phyloP scores from a whole-genome alignment of 225 moss, liverwort and hornwort species.

The Bryoerythrophyllum caledonicum region DNA sequence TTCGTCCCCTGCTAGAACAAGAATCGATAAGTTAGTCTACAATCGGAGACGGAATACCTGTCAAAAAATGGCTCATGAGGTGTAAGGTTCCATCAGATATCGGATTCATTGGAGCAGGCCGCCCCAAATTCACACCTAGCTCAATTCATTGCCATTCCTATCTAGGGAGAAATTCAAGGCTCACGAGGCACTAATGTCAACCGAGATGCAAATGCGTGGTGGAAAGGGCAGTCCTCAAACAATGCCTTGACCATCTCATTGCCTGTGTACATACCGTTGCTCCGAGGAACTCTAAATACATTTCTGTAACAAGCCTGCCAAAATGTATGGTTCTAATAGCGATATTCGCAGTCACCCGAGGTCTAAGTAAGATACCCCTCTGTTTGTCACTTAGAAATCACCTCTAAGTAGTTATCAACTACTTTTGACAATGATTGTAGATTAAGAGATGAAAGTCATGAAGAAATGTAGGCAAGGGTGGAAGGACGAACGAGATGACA shows the following conservation, averaged over 20 bases:
- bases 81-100: background rate
- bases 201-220: fast-evolving
- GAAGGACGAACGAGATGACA: background rate
- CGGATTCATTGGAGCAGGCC: background rate
- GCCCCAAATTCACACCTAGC: background rate
- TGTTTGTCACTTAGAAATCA: no score
- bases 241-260: background rate
- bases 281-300: background rate
- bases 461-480: background rate
- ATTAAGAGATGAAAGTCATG: background rate
- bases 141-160: background rate
- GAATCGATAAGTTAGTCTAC: background rate
- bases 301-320: background rate
- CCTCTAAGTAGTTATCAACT: no score
- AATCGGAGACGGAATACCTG: constrained; percentile 44
- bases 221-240: background rate
- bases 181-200: background rate
- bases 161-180: background rate
- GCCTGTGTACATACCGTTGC: fast-evolving
- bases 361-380: no score
- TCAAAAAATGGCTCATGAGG: background rate
- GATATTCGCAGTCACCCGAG: no score
- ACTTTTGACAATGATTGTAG: background rate
- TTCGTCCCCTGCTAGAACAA: constrained; percentile 58
- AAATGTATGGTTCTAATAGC: background rate